These are phyloP conservation scores for Polyporus arcularius DNA, from an alignment of 768 basidiomycete genomes.

Conservation along the genomic window DNA sequence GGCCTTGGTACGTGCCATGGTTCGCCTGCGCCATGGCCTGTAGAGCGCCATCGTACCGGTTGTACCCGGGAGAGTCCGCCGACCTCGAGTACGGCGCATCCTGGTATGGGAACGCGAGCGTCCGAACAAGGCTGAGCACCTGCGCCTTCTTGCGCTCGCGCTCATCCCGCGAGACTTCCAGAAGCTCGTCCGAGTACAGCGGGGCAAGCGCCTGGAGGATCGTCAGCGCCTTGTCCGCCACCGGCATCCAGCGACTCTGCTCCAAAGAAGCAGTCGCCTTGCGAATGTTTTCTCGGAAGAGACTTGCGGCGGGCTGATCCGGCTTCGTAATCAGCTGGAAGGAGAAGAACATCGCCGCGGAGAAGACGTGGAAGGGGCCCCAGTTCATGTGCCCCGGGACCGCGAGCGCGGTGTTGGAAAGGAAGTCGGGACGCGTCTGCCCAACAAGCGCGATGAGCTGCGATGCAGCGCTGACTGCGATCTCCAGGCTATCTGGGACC, in stretches of 20 bases:
- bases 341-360: constrained; percentile 90
- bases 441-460: constrained; percentile 77
- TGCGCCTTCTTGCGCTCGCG: constrained; percentile 62
- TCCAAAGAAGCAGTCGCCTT: constrained; percentile 68
- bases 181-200: constrained; percentile 68
- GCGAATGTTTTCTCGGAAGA: constrained; percentile 75
- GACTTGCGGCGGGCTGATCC: constrained; percentile 73
- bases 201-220: constrained; percentile 74
- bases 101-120: constrained; percentile 82
- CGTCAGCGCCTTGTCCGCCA: constrained; percentile 74
- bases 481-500: constrained; percentile 54
- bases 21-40: background rate
- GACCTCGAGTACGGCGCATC: constrained; percentile 61
- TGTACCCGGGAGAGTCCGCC: constrained; percentile 45
- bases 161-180: constrained; percentile 46
- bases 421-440: constrained; percentile 75
- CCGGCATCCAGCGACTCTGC: constrained; percentile 59
- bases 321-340: constrained; percentile 83
- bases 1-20: background rate
- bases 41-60: constrained; percentile 16
- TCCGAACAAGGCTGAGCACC: constrained; percentile 67
- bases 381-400: constrained; percentile 85
- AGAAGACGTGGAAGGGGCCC: constrained; percentile 84
- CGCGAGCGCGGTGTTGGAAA: constrained; percentile 57
- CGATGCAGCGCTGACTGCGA: constrained; percentile 75